A percentile compares a stretch with the other conserved stretches of the same genome.
Evolutionary conservation across 768 basidiomycete genomes (phyloP).

Genomic region (Trametes punicea): DNA sequence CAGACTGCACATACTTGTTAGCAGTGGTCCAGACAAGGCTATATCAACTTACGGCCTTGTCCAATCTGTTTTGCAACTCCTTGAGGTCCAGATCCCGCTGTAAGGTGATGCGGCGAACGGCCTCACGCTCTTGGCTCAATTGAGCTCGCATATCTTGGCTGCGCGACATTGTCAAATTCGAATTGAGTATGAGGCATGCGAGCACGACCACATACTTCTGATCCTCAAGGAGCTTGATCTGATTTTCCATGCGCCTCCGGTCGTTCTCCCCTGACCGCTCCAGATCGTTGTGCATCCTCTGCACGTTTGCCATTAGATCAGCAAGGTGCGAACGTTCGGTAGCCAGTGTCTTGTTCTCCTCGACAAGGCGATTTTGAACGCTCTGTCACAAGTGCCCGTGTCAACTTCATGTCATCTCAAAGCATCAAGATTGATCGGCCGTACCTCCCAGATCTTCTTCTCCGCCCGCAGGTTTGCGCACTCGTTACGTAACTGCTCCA

Average conservation of each 20-base stretch:
- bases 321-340: slow-evolving; percentile 82
- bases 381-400: slow-evolving; percentile 41
- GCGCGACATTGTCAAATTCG: not conserved
- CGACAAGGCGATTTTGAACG: slow-evolving; percentile 74
- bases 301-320: slow-evolving; percentile 85
- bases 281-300: slow-evolving; percentile 86
- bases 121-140: slow-evolving; percentile 71
- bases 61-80: slow-evolving; percentile 69
- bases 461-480: slow-evolving; percentile 86
- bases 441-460: slow-evolving; percentile 90
- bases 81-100: slow-evolving; percentile 80
- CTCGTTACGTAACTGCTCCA: slow-evolving; percentile 83
- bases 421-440: slow-evolving; percentile 22
- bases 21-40: not conserved
- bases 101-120: slow-evolving; percentile 64
- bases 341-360: slow-evolving; percentile 79
- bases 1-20: slow-evolving; percentile 40
- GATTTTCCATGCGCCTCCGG: slow-evolving; percentile 73
- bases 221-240: slow-evolving; percentile 71
- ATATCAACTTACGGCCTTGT: slow-evolving; percentile 54
- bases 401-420: not conserved
- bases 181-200: not conserved
- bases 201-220: slow-evolving; percentile 78
- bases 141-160: slow-evolving; percentile 76
- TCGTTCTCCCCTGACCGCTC: slow-evolving; percentile 84